Evolutionary conservation across 2,329 filamentous ascomycete species (phyloP), one percentile per base, ranked within the genome.

Genomic region (Tolypocladium cylindrosporum): DNA sequence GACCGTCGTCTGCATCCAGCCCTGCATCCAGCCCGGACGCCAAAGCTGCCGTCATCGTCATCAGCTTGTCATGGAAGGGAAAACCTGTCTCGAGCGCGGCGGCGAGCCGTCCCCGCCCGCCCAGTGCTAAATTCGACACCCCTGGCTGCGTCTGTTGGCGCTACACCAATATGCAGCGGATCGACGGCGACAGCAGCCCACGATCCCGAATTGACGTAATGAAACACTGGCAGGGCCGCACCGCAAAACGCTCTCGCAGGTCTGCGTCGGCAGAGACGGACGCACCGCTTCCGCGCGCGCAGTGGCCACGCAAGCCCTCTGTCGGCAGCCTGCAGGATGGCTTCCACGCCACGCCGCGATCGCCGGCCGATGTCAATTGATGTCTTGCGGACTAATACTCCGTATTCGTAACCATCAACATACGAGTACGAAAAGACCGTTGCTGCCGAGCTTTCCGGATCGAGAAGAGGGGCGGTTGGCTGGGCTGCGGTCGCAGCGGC

Each of bases 391-490:
- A 31, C 27, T 31, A 27, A 27, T 27, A 31, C 27, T 31, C 27
- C 27, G 27, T 31, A 31, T 34, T 24, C n/a, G 41, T 21, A 6
- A 2, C 24, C 27, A 34, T 31, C 24, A 34, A 50, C 24, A 34
- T 24, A 24, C 21, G 21, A 24, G 21, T 27, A 50, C 45, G 45
- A 34, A 50, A 34, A 34, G 24, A 16, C 27, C 5, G 4, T 21
- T 21, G 48, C 48, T 52, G 48, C 53, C 53, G 53, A 34, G 53
- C 53, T 55, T 54, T 41, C 52, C 52, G 52, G 16, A 54, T 54
- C 21, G 27, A 55, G 53, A 21, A 34, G 34, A 34, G 36, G 40
- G 27, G 14, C 53, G 21, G 36, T 13, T 43, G 21, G 37, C 24
- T 42, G 21, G 5, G 21, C 14, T 27, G 11, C 11, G 37, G 51